phyloP scores from a whole-genome alignment of 2,329 filamentous ascomycete species.

The Colletotrichum nymphaeae region DNA sequence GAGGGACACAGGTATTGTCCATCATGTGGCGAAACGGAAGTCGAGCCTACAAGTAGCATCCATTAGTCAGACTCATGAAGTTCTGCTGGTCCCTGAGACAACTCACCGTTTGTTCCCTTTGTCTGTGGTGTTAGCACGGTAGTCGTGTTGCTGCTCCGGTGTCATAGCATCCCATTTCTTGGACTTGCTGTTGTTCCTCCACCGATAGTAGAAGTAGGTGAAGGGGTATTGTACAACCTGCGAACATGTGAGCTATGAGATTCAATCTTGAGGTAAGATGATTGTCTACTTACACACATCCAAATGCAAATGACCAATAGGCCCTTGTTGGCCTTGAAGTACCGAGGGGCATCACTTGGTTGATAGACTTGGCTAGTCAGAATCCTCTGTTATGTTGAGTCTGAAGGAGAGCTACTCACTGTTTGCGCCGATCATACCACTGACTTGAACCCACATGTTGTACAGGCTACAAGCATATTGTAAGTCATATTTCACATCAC shows the following conservation, averaged over 20 bases:
- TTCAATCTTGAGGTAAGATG: fast-evolving
- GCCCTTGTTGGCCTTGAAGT: slow-evolving; percentile 52
- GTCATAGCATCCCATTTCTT: slow-evolving; percentile 52
- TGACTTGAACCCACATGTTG: slow-evolving; percentile 58
- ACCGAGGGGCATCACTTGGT: slow-evolving; percentile 47
- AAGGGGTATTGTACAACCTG: slow-evolving; percentile 50
- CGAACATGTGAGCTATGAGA: slow-evolving; percentile 32
- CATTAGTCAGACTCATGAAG: no score
- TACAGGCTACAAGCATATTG: slow-evolving; percentile 50
- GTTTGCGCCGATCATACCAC: slow-evolving; percentile 47
- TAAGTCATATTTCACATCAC: background rate
- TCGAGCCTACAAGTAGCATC: no score
- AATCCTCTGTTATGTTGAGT: background rate
- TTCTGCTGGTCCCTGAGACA: no score
- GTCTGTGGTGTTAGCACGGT: slow-evolving; percentile 56
- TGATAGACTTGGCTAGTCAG: slow-evolving; percentile 47
- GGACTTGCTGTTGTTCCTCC: slow-evolving; percentile 50
- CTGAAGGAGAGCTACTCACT: slow-evolving; percentile 39
- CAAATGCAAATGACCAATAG: slow-evolving; percentile 50
- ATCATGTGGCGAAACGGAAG: no score
- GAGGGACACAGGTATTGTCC: no score
- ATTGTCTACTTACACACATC: slow-evolving; percentile 48
- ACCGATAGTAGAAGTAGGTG: slow-evolving; percentile 52
- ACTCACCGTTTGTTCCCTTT: slow-evolving; percentile 55
- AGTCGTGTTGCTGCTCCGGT: slow-evolving; percentile 52